phyloP scores from a whole-genome alignment of 164 flowering plant species.

The Litsea cubeba region DNA sequence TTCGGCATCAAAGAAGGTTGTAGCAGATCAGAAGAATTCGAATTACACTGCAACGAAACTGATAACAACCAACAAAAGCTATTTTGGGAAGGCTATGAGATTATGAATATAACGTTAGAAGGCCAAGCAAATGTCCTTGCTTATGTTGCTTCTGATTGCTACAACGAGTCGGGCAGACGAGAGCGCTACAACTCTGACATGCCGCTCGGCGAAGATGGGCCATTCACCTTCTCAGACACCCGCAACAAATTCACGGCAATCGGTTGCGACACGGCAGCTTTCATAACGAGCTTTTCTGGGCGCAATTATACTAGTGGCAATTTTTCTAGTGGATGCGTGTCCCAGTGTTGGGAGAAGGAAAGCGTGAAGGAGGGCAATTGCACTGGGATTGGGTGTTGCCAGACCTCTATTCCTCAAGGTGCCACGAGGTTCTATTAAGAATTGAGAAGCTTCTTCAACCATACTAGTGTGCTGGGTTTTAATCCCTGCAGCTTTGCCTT shows the following conservation, averaged over 20 bases:
- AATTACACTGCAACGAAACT: background rate
- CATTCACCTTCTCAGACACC: slow-evolving; percentile 5
- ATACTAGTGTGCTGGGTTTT: background rate
- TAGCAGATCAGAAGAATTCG: background rate
- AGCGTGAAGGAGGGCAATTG: background rate
- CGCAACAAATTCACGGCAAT: slow-evolving; percentile 6
- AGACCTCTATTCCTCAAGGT: slow-evolving; percentile 8
- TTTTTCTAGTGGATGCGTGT: background rate
- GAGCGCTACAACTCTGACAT: rapidly evolving
- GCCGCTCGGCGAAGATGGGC: background rate
- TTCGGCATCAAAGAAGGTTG: slow-evolving; percentile 1
- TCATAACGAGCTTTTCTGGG: background rate
- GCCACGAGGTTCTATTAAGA: background rate
- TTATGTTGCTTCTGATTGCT: background rate
- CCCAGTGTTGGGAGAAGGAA: background rate
- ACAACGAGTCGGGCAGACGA: background rate
- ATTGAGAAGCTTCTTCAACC: background rate
- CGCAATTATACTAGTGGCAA: background rate
- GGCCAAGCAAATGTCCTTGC: no score
- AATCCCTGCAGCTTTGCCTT: slow-evolving; percentile 12
- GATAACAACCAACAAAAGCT: no score
- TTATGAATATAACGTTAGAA: background rate
- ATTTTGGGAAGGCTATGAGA: background rate
- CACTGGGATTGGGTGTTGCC: slow-evolving; percentile 10
- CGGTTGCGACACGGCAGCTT: slow-evolving; percentile 3